phyloP scores from a whole-genome alignment of 805 yeast species.

The Cyberlindnera euphorbiae region DNA sequence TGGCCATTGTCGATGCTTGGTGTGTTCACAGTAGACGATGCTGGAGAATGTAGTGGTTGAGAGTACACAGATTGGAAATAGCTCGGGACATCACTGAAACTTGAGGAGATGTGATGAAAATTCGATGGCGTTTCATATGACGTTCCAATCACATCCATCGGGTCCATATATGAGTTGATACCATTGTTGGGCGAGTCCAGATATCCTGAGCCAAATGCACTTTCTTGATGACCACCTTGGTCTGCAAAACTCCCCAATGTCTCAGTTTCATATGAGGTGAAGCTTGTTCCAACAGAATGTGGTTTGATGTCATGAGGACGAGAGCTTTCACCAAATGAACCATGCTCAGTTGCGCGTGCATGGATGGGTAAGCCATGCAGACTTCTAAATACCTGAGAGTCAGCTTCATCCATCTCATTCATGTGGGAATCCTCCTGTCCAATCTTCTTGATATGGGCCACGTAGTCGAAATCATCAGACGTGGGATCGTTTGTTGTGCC shows the following conservation, averaged over 20 bases:
- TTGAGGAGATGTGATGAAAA: slow-evolving; percentile 14
- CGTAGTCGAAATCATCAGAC: slow-evolving; percentile 56
- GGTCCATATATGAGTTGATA: slow-evolving; percentile 23
- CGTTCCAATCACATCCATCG: slow-evolving; percentile 22
- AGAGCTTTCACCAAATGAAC: too few relatives aligned
- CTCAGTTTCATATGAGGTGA: too few relatives aligned
- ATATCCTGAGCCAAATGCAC: slow-evolving; percentile 17
- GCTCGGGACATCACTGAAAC: slow-evolving; percentile 17
- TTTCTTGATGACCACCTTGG: too few relatives aligned
- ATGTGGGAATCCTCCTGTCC: slow-evolving; percentile 35
- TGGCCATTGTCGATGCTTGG: slow-evolving; percentile 22
- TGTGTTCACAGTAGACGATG: slow-evolving; percentile 22
- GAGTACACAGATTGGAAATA: slow-evolving; percentile 19
- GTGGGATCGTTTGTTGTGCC: slow-evolving; percentile 34
- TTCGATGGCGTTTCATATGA: slow-evolving; percentile 26
- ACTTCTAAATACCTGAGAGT: slow-evolving; percentile 5
- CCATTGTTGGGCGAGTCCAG: slow-evolving; percentile 25
- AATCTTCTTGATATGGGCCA: slow-evolving; percentile 56
- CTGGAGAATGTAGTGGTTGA: slow-evolving; percentile 21
- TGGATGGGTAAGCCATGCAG: slow-evolving; percentile 16
- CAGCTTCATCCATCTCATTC: neutral
- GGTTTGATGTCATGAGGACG: too few relatives aligned
- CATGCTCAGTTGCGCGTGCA: slow-evolving; percentile 5
- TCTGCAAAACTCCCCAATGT: too few relatives aligned
- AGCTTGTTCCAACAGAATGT: slow-evolving; percentile 11